phyloP scores from a whole-genome alignment of 345 rosid genomes.

The Barbarea vulgaris region DNA sequence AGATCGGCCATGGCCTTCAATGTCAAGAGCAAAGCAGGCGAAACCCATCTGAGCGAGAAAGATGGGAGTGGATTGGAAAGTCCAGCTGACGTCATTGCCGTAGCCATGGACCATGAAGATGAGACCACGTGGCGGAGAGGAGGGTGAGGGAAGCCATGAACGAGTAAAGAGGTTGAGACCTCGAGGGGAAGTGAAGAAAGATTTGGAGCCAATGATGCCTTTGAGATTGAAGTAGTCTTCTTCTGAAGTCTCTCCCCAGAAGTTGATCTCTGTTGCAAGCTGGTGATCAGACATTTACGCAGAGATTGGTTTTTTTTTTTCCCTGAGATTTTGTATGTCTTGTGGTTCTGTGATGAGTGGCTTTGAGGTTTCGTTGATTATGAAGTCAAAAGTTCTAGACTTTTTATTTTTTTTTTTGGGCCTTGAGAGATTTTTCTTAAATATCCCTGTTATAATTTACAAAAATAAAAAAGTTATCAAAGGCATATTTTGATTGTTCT shows the following conservation, averaged over 20 bases:
- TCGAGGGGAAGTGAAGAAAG: conserved; percentile 77
- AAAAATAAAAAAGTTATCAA: not conserved
- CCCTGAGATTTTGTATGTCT: not conserved
- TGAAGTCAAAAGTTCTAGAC: conserved; percentile 10
- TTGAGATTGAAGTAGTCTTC: conserved; percentile 59
- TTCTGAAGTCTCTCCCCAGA: conserved; percentile 72
- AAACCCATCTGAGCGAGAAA: conserved; percentile 77
- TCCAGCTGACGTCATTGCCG: conserved; percentile 85
- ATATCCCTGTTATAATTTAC: not conserved
- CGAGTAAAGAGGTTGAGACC: conserved; percentile 75
- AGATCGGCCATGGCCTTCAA: conserved; percentile 84
- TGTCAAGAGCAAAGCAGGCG: conserved; percentile 80
- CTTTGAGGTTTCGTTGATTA: not conserved
- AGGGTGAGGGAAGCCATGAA: conserved; percentile 63
- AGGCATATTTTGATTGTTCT: not conserved
- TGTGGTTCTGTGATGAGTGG: not conserved
- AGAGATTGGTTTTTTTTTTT: not conserved
- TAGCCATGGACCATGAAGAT: conserved; percentile 86
- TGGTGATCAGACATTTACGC: conserved; percentile 34
- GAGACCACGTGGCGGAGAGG: conserved; percentile 58
- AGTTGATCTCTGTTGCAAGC: conserved; percentile 38
- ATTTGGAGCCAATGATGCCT: conserved; percentile 55
- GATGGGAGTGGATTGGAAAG: conserved; percentile 69
- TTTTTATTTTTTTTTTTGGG: not conserved
- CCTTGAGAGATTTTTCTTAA: not conserved